Conservation (phyloP, 345 rosid species). For the Brassica incana region DNA sequence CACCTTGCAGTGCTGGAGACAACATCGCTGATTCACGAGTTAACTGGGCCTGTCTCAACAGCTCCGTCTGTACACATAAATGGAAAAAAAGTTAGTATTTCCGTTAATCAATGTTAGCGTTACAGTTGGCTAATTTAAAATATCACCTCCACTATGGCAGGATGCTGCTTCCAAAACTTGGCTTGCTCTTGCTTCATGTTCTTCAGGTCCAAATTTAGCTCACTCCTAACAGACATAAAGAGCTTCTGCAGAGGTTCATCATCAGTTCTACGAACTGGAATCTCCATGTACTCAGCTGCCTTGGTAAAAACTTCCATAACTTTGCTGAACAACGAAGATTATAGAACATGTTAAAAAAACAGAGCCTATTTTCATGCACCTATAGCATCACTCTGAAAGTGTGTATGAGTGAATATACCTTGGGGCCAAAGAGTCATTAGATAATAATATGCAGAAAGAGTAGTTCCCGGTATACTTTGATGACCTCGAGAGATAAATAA, state of each 20-base stretch:
- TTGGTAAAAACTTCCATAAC: constrained; percentile 97
- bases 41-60: constrained; percentile 98
- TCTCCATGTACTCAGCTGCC: constrained; percentile 97
- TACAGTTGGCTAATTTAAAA: constrained; percentile 15
- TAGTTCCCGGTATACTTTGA: constrained; percentile 96
- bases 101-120: not conserved
- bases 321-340: constrained; percentile 58
- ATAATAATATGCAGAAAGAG: constrained; percentile 82
- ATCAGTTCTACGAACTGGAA: constrained; percentile 93
- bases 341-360: constrained; percentile 28
- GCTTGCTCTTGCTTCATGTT: constrained; percentile 99
- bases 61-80: constrained; percentile 64
- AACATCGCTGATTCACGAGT: constrained; percentile 72
- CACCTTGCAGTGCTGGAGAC: constrained; percentile 75
- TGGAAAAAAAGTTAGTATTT: constrained; percentile 17
- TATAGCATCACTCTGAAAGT: not conserved
- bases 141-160: constrained; percentile 87
- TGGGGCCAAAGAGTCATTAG: constrained; percentile 96
- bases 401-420: constrained; percentile 50
- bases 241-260: constrained; percentile 96
- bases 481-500: constrained; percentile 89
- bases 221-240: constrained; percentile 94
- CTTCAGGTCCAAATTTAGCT: constrained; percentile 89
- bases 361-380: constrained; percentile 6
- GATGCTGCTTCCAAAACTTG: constrained; percentile 98